Conservation (phyloP, 305 asterid genomes). For the Vinca major region DNA sequence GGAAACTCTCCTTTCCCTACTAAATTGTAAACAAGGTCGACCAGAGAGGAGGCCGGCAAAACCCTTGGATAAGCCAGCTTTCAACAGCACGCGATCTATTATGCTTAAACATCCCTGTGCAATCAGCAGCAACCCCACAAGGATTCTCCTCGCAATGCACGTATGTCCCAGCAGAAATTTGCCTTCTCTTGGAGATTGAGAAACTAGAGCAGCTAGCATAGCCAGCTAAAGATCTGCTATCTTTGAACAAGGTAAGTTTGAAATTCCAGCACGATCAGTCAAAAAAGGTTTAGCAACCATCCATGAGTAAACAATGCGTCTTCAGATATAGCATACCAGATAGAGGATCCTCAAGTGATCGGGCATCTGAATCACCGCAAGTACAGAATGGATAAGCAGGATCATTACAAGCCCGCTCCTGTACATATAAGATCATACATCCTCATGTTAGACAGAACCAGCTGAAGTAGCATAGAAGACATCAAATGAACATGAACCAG, state of each 20-base stretch:
- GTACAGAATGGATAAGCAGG: slow-evolving; percentile 32
- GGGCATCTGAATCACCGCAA: slow-evolving; percentile 52
- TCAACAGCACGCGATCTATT: slow-evolving; percentile 54
- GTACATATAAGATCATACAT: slow-evolving; percentile 20
- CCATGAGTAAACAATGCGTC: neutral
- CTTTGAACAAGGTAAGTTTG: slow-evolving; percentile 57
- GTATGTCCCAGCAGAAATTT: slow-evolving; percentile 16
- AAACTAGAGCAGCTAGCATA: slow-evolving; percentile 16
- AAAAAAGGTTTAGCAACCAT: slow-evolving; percentile 5
- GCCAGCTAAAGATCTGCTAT: slow-evolving; percentile 22
- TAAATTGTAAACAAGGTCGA: slow-evolving; percentile 40
- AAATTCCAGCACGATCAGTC: slow-evolving; percentile 41
- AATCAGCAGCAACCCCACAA: slow-evolving; percentile 15
- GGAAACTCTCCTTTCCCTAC: slow-evolving; percentile 11
- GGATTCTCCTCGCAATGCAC: slow-evolving; percentile 24
- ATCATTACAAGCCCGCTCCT: slow-evolving; percentile 39
- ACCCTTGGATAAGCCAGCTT: slow-evolving; percentile 80
- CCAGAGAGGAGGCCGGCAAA: slow-evolving; percentile 68
- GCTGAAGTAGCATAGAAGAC: neutral
- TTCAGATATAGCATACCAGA: slow-evolving; percentile 38
- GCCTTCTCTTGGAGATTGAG: slow-evolving; percentile 41
- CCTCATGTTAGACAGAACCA: neutral
- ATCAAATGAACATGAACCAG: neutral
- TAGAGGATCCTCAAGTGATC: slow-evolving; percentile 35
- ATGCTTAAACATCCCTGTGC: slow-evolving; percentile 27